Evolutionary conservation across 352 stramenopile species (phyloP).

Genomic region (Pilasporangium apinafurcum): DNA sequence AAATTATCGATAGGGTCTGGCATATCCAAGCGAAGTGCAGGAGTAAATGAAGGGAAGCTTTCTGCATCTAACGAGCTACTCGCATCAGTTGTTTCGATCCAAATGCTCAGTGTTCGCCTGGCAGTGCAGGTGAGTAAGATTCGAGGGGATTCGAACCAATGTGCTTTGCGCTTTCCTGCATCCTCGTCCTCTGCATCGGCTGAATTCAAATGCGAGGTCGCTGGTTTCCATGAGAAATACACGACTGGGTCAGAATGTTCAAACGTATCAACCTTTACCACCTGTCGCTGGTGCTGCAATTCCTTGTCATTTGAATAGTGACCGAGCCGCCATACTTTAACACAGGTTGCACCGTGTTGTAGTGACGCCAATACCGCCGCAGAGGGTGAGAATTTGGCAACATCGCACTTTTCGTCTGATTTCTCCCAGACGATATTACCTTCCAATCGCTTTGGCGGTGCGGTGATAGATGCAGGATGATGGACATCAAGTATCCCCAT

Average conservation of each 20-base stretch:
- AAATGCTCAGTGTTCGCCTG: conserved; percentile 47
- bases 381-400: conserved; percentile 76
- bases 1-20: conserved; percentile 52
- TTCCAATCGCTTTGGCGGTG: too few species aligned
- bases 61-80: background rate
- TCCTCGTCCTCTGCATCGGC: conserved; percentile 46
- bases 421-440: conserved; percentile 17
- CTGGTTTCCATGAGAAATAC: conserved; percentile 79
- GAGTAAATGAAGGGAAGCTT: conserved; percentile 15
- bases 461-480: conserved; percentile 3
- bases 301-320: background rate
- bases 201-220: conserved; percentile 47
- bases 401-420: conserved; percentile 13
- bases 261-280: conserved; percentile 32
- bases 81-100: conserved; percentile 33
- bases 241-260: conserved; percentile 56
- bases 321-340: conserved; percentile 60
- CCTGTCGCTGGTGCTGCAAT: background rate
- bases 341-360: conserved; percentile 11
- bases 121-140: conserved; percentile 73
- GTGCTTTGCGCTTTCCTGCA: conserved; percentile 42
- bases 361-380: conserved; percentile 61
- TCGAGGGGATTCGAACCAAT: conserved; percentile 68
- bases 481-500: conserved; percentile 52
- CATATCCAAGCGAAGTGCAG: conserved; percentile 45